Conservation (phyloP, 2,329 filamentous ascomycete genomes). For the Emydomyces testavorans region DNA sequence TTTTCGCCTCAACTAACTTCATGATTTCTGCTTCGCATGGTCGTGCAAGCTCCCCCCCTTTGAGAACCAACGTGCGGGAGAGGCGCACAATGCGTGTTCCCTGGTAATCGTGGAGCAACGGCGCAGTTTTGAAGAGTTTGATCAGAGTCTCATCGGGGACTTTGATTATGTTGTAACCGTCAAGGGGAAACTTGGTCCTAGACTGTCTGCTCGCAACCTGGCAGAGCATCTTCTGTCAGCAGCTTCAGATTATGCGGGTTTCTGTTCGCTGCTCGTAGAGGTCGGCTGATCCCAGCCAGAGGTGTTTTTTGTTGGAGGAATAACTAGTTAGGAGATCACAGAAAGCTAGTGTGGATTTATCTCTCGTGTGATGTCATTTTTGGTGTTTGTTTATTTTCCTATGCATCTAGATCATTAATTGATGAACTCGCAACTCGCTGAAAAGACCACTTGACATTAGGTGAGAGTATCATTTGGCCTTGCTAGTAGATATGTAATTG, state of each 20-base stretch:
- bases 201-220: constrained; percentile 10
- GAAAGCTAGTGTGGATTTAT: no score
- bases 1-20: constrained; percentile 9
- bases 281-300: no score
- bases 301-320: no score
- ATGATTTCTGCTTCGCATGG: constrained; percentile 17
- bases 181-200: constrained; percentile 14
- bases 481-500: no score
- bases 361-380: no score
- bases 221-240: constrained; percentile 8
- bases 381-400: no score
- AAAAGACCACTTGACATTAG: no score
- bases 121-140: constrained; percentile 15
- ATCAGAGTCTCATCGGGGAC: constrained; percentile 16
- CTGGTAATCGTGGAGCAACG: constrained; percentile 14
- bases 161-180: constrained; percentile 13
- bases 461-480: no score
- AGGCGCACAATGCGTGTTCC: constrained; percentile 17
- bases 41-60: constrained; percentile 13
- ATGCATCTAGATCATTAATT: no score
- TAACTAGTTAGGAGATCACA: no score
- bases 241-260: constrained; percentile 9
- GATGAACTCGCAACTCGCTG: no score
- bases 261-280: no score
- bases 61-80: constrained; percentile 15